Conservation (phyloP, 1,284 basidiomycete genomes). For the Pulveroboletus sp. region DNA sequence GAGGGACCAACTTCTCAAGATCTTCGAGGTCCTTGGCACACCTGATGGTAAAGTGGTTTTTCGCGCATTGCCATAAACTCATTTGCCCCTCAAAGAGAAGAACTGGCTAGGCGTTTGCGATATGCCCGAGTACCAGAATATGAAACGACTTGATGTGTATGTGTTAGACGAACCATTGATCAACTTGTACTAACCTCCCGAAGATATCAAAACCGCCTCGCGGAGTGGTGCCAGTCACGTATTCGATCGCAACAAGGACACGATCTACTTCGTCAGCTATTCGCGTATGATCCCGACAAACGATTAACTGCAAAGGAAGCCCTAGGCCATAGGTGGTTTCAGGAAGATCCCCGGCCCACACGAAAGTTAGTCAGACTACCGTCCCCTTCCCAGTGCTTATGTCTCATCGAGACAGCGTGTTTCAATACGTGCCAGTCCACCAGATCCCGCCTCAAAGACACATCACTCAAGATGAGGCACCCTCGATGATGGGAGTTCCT, state of each 20-base stretch:
- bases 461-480: conserved; percentile 77
- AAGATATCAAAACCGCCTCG: conserved; percentile 68
- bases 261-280: conserved; percentile 82
- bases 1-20: conserved; percentile 90
- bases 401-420: conserved; percentile 57
- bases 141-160: conserved; percentile 78
- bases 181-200: conserved; percentile 8
- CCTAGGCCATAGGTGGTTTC: conserved; percentile 80
- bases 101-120: conserved; percentile 88
- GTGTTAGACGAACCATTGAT: conserved; percentile 32
- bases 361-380: conserved; percentile 55
- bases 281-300: conserved; percentile 88
- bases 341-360: conserved; percentile 74
- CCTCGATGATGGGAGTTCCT: conserved; percentile 70
- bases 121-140: conserved; percentile 86
- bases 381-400: conserved; percentile 7
- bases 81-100: conserved; percentile 49
- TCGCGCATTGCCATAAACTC: neutral
- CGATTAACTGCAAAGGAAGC: conserved; percentile 84
- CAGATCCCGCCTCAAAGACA: conserved; percentile 73
- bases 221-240: conserved; percentile 77
- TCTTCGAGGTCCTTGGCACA: conserved; percentile 92
- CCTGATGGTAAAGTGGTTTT: conserved; percentile 65
- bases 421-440: conserved; percentile 51
- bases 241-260: conserved; percentile 66